phyloP scores from a whole-genome alignment of 2,329 filamentous ascomycete species.

The Xylariales sp. region DNA sequence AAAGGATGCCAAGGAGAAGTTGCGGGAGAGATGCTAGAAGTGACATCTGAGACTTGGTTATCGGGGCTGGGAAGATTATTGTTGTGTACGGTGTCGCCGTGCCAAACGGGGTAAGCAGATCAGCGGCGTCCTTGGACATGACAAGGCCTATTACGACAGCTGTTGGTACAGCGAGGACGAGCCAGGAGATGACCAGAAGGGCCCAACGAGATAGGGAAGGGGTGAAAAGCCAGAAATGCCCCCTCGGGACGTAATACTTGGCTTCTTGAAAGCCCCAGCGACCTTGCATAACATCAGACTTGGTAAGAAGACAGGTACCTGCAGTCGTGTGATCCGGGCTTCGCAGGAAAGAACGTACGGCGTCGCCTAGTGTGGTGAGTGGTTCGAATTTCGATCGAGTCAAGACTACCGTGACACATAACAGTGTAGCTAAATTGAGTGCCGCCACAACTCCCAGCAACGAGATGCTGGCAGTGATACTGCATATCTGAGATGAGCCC shows the following conservation, averaged over 20 bases:
- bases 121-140: conserved; percentile 22
- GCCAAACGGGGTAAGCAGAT: conserved; percentile 34
- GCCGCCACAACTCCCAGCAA: conserved; percentile 35
- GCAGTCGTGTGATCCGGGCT: conserved; percentile 25
- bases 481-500: too few species aligned
- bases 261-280: conserved; percentile 38
- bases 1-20: conserved; percentile 42
- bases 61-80: conserved; percentile 21
- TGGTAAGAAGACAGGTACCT: conserved; percentile 41
- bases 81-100: conserved; percentile 30
- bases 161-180: conserved; percentile 30
- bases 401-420: conserved; percentile 23
- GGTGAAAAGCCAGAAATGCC: conserved; percentile 41
- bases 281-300: conserved; percentile 38
- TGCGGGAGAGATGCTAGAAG: conserved; percentile 44
- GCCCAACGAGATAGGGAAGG: conserved; percentile 39
- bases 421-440: conserved; percentile 22
- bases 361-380: conserved; percentile 27
- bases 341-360: conserved; percentile 26
- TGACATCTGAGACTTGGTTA: conserved; percentile 21
- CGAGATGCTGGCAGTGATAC: conserved; percentile 37
- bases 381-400: conserved; percentile 22
- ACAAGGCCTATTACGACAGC: conserved; percentile 35
- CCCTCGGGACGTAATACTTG: conserved; percentile 36
- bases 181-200: conserved; percentile 35